Evolutionary conservation across 2,329 filamentous ascomycete species (phyloP).

Genomic region (Paecilomyces formosus): DNA sequence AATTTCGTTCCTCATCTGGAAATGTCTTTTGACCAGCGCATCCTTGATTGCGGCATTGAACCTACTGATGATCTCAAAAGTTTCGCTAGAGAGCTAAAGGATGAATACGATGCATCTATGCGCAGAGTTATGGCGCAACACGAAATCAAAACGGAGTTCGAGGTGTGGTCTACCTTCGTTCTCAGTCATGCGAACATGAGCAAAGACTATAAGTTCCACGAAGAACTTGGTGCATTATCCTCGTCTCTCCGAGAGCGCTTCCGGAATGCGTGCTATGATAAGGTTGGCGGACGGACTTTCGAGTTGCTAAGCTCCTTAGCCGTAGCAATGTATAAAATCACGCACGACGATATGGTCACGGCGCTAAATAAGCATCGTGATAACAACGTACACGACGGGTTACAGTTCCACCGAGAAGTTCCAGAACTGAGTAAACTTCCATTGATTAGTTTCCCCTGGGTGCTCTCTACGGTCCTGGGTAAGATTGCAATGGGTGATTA

Average conservation of each 20-base stretch:
- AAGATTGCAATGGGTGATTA: slow-evolving; percentile 52
- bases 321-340: slow-evolving; percentile 81
- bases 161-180: slow-evolving; percentile 82
- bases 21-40: slow-evolving; percentile 65
- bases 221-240: slow-evolving; percentile 68
- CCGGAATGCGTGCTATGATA: slow-evolving; percentile 56
- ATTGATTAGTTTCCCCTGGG: slow-evolving; percentile 89
- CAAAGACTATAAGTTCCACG: slow-evolving; percentile 77
- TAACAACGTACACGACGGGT: slow-evolving; percentile 10
- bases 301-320: slow-evolving; percentile 62
- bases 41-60: slow-evolving; percentile 55
- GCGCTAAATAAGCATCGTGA: slow-evolving; percentile 47
- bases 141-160: slow-evolving; percentile 79
- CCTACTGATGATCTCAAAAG: slow-evolving; percentile 49
- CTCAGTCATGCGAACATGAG: slow-evolving; percentile 64
- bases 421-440: slow-evolving; percentile 50
- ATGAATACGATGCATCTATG: slow-evolving; percentile 68
- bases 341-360: slow-evolving; percentile 59
- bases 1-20: slow-evolving; percentile 68
- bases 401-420: slow-evolving; percentile 5
- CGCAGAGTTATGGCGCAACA: slow-evolving; percentile 77
- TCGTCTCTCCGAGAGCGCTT: slow-evolving; percentile 61
- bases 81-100: slow-evolving; percentile 61
- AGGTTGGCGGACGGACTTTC: slow-evolving; percentile 54
- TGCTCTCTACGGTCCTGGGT: slow-evolving; percentile 68